These are phyloP conservation scores for Chlamydomonas sphaeroides DNA, from an alignment of 139 green algal genomes.

Conservation along the genomic window DNA sequence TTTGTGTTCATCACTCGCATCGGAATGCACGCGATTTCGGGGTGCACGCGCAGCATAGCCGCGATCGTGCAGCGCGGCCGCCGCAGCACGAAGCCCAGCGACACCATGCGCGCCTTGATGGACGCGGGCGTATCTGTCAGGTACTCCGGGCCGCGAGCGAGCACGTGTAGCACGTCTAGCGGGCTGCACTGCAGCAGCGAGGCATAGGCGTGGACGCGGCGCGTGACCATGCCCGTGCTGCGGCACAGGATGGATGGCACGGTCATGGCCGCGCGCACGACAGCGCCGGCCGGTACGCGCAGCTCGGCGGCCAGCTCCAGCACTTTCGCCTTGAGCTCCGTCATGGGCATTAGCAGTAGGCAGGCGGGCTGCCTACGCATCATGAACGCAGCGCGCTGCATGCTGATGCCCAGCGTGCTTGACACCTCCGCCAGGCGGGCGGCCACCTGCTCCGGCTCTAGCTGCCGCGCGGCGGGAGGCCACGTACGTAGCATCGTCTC, in stretches of 20 bases:
- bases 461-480: constrained; percentile 19
- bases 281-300: constrained; percentile 17
- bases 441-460: constrained; percentile 11
- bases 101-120: constrained; percentile 26
- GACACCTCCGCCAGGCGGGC: constrained; percentile 14
- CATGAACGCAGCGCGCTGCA: constrained; percentile 40
- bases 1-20: constrained; percentile 48
- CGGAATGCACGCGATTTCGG: constrained; percentile 38
- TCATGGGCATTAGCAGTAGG: constrained; percentile 32
- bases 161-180: constrained; percentile 26
- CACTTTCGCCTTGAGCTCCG: background rate
- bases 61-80: constrained; percentile 27
- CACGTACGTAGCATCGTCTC: constrained; percentile 33
- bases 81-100: constrained; percentile 37
- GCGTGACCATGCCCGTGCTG: background rate
- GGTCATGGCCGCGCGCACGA: background rate
- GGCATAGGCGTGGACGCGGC: constrained; percentile 3
- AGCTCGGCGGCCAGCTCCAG: constrained; percentile 29
- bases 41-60: constrained; percentile 26
- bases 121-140: constrained; percentile 38
- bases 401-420: background rate
- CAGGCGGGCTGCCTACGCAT: constrained; percentile 23
- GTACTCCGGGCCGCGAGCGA: constrained; percentile 39
- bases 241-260: constrained; percentile 33
- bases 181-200: constrained; percentile 9